Base-by-base conservation (phyloP, 2,329 filamentous ascomycete genomes). In the Botrytis pseudocinerea region DNA sequence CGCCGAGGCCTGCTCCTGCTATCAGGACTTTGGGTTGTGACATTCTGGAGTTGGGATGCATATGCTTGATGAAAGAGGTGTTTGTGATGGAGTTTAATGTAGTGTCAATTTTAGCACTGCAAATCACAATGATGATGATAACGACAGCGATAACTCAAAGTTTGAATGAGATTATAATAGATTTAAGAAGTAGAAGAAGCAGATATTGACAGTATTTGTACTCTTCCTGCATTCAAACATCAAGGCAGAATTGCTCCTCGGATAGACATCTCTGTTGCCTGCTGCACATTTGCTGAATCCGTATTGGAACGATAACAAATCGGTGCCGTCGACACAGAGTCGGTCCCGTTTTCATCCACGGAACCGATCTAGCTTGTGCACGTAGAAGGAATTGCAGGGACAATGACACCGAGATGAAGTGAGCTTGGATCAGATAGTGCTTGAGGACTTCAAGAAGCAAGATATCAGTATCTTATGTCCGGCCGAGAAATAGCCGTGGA, bases 1-100 rank as follows among this genome's bases (percentile, higher is more conserved):
- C 80, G 28, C 79, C 79, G 42, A 80, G 78, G 40, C 81, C 81
- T 14, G 77, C 80, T 46, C 81, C 80, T 44, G 80, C 76, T 46
- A 82, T 79, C 25, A 74, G 54, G 32, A 74, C 22, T 51, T 51
- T 51, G 32, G 60, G 8, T 42, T 54, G 48, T 20, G 70, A 32
- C 70, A 70, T 74, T 35, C 40, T 51, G 14, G 38, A 14, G 8
- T 22, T n/a, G 18, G 9, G 32, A 32, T 32, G 32, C 32, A 32
- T 60, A 16, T 63, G 6, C 12, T 44, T 2, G n/a, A 35, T 20
- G 20, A 10, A 35, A n/a, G 60, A 40, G 38, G 10, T 42, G 28
- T n/a, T 51, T 28, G 20, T 54, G 46, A 64, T 54, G 44, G 8
- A 35, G 25, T 14, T 69, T 42, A 10, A 22, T 10, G n/a, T 25